Conservation (phyloP, 1,284 basidiomycete genomes). For the Melampsora americana region DNA sequence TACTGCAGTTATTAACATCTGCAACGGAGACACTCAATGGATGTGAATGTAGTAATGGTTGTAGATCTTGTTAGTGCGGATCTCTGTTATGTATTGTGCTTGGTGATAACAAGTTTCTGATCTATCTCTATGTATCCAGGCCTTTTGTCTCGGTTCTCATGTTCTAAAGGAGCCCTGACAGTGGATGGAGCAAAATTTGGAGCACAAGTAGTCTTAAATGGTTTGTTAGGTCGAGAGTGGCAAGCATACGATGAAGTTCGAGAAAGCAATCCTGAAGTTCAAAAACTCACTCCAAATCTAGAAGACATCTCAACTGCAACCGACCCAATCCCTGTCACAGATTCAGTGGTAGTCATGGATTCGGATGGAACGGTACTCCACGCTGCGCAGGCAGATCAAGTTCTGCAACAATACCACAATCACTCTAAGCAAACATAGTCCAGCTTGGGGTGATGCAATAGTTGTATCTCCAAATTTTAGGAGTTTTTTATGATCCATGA, state of each 20-base stretch:
- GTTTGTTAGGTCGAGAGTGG: slow-evolving; percentile 49
- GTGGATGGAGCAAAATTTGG: slow-evolving; percentile 49
- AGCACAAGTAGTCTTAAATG: slow-evolving; percentile 51
- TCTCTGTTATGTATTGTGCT: not conserved
- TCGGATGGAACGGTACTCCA: not conserved
- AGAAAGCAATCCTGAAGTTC: not conserved
- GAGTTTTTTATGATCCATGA: no score
- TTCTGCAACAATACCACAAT: not conserved
- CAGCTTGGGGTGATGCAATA: no score
- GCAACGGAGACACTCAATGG: slow-evolving; percentile 65
- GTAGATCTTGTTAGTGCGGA: slow-evolving; percentile 60
- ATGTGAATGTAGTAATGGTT: slow-evolving; percentile 71
- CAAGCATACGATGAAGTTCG: not conserved
- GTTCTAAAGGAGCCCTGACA: not conserved
- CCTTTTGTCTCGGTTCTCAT: not conserved
- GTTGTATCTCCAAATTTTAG: no score
- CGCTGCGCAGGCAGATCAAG: not conserved
- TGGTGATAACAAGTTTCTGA: not conserved
- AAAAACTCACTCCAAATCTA: not conserved
- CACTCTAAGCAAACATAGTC: not conserved
- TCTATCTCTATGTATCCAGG: not conserved
- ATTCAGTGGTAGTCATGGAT: not conserved
- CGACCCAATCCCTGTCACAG: not conserved
- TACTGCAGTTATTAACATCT: slow-evolving; percentile 64
- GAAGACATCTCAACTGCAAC: not conserved